Evolutionary conservation across 768 basidiomycete species (phyloP).

Genomic region (Trametes meyenii): DNA sequence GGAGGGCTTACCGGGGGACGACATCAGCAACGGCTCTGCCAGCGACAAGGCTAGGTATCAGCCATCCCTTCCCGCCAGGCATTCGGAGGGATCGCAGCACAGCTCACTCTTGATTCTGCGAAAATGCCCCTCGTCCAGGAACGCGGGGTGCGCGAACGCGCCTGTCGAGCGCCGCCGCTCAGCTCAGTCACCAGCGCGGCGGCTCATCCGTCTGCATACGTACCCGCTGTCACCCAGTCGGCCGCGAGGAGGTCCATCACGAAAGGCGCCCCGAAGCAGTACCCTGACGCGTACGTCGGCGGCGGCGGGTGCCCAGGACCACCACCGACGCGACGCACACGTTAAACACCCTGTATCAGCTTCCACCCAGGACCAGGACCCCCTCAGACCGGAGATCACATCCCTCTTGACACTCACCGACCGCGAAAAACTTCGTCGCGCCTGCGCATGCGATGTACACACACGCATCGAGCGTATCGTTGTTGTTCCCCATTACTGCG

Average conservation of each 20-base stretch:
- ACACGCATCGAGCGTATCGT: too few species aligned
- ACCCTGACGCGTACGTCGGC: constrained; percentile 45
- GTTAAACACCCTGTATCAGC: too few species aligned
- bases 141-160: constrained; percentile 60
- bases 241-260: constrained; percentile 49
- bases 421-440: constrained; percentile 25
- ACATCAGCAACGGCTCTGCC: constrained; percentile 55
- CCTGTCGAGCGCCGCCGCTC: constrained; percentile 33
- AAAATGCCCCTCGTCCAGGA: constrained; percentile 51
- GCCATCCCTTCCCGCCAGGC: too few species aligned
- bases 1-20: constrained; percentile 50
- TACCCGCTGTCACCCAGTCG: constrained; percentile 51
- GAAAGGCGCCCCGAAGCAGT: constrained; percentile 61
- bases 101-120: constrained; percentile 48
- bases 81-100: neutral
- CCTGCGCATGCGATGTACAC: too few species aligned
- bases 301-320: too few species aligned
- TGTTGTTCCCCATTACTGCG: too few species aligned
- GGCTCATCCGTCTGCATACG: constrained; percentile 6
- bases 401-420: constrained; percentile 12
- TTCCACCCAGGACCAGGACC: too few species aligned
- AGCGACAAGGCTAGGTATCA: neutral
- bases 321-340: too few species aligned
- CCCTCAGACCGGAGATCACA: too few species aligned
- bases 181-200: neutral